Base-by-base conservation (phyloP, 2,329 filamentous ascomycete species). In the Clarireedia homoeocarpa region DNA sequence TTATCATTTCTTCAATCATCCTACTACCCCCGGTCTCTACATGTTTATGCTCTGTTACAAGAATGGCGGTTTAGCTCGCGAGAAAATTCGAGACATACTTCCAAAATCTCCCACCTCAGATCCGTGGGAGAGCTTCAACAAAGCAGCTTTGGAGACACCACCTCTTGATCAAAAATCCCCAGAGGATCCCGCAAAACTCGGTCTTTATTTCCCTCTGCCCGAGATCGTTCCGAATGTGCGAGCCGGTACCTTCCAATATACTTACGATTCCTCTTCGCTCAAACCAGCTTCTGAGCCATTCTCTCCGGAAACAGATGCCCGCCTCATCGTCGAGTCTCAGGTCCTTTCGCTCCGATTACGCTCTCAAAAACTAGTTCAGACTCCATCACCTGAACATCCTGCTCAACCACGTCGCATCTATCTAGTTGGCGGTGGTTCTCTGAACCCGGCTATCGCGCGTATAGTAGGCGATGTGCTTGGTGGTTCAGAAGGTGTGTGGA, bases 1-100 rank as follows among this genome's bases (percentile, higher is more conserved):
- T 6, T 96, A 96, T 68, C 94, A 99, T 75, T 96, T 97, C 78
- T 95, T 97, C 82, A 96, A 96, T 75, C 91, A 97, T 72, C 94
- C 94, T 1, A 94, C 91, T 46, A 95, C 90, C 0, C 76, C 85
- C 0, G 90, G 88, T 1, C 81, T 96, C 58, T 96, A 95, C 80
- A 97, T 99, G 94, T 97, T 99, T 74, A 99, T 99, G 94, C 83
- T 99, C 38, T 99, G 94, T 79, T 99, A 97, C 78, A 97, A 97
- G 74, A 99, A 99, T 73, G 94, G 94, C 63, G 91, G 91, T 2
- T 83, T 97, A 1, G 92, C 94, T 2, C 87, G 94, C 46, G 94
- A 99, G 70, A 85, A 88, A 66, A 83, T 97, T 60, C 87, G 94
- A 54, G 90, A 99, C 68, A 78, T 82, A 0, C 82, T 97, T 52